Evolutionary conservation across 495 filamentous ascomycete genomes (phyloP), one percentile per base, ranked within the genome.

Genomic region (Xylaria castorea): DNA sequence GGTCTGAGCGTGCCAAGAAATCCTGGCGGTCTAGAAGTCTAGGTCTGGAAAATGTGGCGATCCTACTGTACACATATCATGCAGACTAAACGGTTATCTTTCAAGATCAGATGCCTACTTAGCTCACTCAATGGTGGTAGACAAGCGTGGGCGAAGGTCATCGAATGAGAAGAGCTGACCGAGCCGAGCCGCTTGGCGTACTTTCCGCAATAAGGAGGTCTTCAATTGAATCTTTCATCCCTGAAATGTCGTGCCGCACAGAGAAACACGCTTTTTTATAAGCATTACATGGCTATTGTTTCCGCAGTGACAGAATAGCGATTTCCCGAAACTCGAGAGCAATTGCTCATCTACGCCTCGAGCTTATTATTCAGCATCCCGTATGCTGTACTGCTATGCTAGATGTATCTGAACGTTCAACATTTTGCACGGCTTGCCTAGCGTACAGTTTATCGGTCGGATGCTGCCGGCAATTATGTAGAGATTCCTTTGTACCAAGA

Each of bases 131-230:
- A 67, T 53, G 32, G 30, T 18, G 25, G 8, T 32, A 36, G 32
- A 53, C 64, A 67, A 67, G 46, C 64, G 46, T 32, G 27, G 12
- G 6, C 38, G 9, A 55, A 68, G 32, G 34, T 3, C 5, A 12
- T 57, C 50, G 50, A 68, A 57, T 22, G 22, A 42, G 36, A 30
- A 42, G 20, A 30, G 34, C 50, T 40, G 65, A 55, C 48, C 48
- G 40, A 55, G 68, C 51, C 57, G 38, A n/a, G 46, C 46, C 18
- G 46, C 34, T 57, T 60, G 57, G 67, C 63, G 50, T 51, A 50
- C 71, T 53, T 71, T 66, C 73, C 75, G 30, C 38, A 72, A 77
- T 73, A 71, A 66, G 75, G 70, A 75, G 73, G 75, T 38, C n/a
- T 34, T 61, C 57, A 62, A 50, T 62, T 60, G 34, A 34, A n/a